Evolutionary conservation across 1,139 yeast species (phyloP).

Genomic region (Candida glucosophila): DNA sequence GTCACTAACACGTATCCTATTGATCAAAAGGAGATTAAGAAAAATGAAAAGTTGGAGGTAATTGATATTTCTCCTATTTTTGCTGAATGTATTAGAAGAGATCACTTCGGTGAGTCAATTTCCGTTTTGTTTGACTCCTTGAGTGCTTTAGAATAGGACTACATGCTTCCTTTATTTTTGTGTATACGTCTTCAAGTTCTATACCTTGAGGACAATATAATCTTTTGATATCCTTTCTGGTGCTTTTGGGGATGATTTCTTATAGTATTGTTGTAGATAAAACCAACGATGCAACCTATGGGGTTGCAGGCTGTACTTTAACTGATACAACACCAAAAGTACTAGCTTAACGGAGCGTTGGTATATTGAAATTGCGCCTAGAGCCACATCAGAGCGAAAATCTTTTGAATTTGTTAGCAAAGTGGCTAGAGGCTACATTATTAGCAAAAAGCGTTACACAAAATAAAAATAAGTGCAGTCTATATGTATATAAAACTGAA

Average conservation of each 20-base stretch:
- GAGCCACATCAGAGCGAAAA: too few species aligned
- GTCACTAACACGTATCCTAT: constrained; percentile 97
- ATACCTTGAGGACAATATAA: too few species aligned
- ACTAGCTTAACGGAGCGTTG: constrained; percentile 64
- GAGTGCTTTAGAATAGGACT: constrained; percentile 55
- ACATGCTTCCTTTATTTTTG: too few species aligned
- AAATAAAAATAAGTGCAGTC: too few species aligned
- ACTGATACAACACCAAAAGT: constrained; percentile 16
- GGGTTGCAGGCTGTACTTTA: constrained; percentile 48
- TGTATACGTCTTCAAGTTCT: too few species aligned
- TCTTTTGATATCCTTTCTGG: too few species aligned
- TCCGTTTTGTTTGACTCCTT: constrained; percentile 85
- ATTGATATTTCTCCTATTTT: constrained; percentile 92
- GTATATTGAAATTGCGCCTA: constrained; percentile 27
- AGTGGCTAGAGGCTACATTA: too few species aligned
- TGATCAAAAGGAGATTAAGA: constrained; percentile 47
- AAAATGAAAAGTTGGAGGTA: constrained; percentile 61
- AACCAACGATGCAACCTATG: constrained; percentile 52
- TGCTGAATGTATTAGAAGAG: constrained; percentile 97
- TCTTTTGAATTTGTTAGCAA: too few species aligned
- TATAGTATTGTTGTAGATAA: too few species aligned
- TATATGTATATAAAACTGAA: too few species aligned
- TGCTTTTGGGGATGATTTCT: too few species aligned
- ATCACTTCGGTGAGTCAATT: constrained; percentile 94
- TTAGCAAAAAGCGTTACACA: too few species aligned